Base-by-base conservation (phyloP, 495 filamentous ascomycete genomes). In the Podospora sp. region DNA sequence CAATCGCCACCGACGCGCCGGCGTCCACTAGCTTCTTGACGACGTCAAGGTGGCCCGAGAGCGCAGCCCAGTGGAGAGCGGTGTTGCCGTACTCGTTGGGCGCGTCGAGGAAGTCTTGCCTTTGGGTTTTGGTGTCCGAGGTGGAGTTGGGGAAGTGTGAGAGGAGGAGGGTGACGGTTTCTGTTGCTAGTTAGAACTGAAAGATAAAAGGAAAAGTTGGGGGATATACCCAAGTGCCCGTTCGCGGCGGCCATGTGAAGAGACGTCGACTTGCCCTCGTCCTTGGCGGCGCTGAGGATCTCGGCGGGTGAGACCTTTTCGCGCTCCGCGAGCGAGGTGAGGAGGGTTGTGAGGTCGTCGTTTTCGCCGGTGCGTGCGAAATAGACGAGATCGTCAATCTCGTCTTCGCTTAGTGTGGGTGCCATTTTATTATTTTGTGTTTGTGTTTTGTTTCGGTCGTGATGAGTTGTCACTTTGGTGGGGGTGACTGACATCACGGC, bases 201-300 rank as follows among this genome's bases (percentile, higher is more conserved):
- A 52, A 51, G n/a, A 26, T n/a, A 14, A 29, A 29, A 16, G 51
- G 20, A 51, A 29, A n/a, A 35, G 18, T 53, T 16, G 36, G 20
- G 36, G 57, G 12, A 36, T 18, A 8, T 85, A 95, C 92, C 91
- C 55, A 82, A 64, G 72, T 95, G 91, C 33, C 94, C 94, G 80
- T 98, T 98, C 11, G 91, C 94, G 40, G 91, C 87, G 0, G 92
- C 92, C 85, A 92, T 97, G 80, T 98, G 94, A 72, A 97, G 79
- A 20, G 90, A 83, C 35, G 92, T 96, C 25, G 89, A 88, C 63
- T 87, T 90, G 29, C 87, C 82, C 25, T 87, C 83, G 69, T 96
- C 93, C 64, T 85, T 85, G 12, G 90, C 88, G 33, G 85, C 84
- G 33, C 80, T 70, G 26, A 97, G 74, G 62, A 97, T 82, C 33